Evolutionary conservation across 805 yeast species (phyloP).

Genomic region (Starmerella sp.): DNA sequence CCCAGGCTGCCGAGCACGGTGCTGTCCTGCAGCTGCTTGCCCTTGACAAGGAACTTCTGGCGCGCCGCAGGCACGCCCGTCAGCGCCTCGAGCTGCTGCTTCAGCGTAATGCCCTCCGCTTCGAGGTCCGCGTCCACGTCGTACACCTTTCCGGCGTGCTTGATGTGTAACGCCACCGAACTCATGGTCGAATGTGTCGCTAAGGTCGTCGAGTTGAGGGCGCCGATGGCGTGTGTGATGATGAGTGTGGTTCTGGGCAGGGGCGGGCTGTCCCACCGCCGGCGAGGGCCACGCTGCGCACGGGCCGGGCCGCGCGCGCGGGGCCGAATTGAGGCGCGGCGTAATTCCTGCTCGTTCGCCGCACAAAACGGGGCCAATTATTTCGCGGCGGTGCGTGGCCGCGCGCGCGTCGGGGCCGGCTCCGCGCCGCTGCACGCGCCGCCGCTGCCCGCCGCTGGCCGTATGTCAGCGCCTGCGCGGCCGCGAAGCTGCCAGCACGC

Average conservation of each 20-base stretch:
- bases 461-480: neutral
- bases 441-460: neutral
- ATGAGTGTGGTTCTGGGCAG: constrained; percentile 1
- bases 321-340: too few species aligned
- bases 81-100: constrained; percentile 53
- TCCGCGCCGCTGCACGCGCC: too few species aligned
- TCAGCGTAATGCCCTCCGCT: constrained; percentile 52
- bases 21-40: constrained; percentile 76
- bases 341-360: too few species aligned
- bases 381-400: neutral
- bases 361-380: too few species aligned
- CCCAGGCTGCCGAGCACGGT: constrained; percentile 40
- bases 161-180: constrained; percentile 34
- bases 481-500: neutral
- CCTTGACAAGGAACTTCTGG: constrained; percentile 81
- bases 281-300: too few species aligned
- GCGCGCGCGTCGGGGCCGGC: neutral
- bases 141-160: constrained; percentile 59
- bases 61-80: constrained; percentile 81
- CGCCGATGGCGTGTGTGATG: neutral
- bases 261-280: neutral
- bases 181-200: neutral
- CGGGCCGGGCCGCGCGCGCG: too few species aligned
- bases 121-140: constrained; percentile 43
- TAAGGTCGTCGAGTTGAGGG: neutral